These are phyloP conservation scores for Dothideomycetes sp. DNA, from an alignment of 2,329 filamentous ascomycete genomes.

Conservation along the genomic window DNA sequence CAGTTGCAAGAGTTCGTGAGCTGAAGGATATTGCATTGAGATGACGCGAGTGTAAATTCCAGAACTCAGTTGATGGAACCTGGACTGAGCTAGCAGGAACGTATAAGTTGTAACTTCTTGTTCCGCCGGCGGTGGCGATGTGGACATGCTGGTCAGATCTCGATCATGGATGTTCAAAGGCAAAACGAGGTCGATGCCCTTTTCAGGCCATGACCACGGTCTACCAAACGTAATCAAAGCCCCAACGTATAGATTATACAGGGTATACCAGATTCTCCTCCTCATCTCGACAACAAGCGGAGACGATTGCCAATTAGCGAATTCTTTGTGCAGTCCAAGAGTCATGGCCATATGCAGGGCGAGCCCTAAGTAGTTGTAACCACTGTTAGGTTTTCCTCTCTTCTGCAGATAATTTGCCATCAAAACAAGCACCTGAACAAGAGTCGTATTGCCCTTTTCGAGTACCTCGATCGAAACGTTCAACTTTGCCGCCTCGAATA, in stretches of 20 bases:
- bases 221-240: conserved; percentile 43
- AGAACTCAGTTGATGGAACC: conserved; percentile 37
- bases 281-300: conserved; percentile 29
- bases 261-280: conserved; percentile 28
- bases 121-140: conserved; percentile 15
- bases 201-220: conserved; percentile 37
- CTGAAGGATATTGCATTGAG: conserved; percentile 34
- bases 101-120: conserved; percentile 34
- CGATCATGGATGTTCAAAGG: conserved; percentile 39
- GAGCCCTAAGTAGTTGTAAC: conserved; percentile 41
- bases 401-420: conserved; percentile 44
- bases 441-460: conserved; percentile 40
- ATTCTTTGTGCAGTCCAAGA: conserved; percentile 42
- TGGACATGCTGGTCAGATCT: conserved; percentile 29
- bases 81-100: conserved; percentile 35
- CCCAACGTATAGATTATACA: conserved; percentile 40
- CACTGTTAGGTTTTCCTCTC: conserved; percentile 42
- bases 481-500: conserved; percentile 37
- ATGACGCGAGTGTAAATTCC: conserved; percentile 40
- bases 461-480: conserved; percentile 39
- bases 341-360: conserved; percentile 43
- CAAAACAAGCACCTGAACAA: conserved; percentile 39
- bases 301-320: conserved; percentile 38
- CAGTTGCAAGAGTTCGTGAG: conserved; percentile 33
- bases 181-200: conserved; percentile 34